Conservation (phyloP, 345 rosid genomes). For the Toxicodendron radicans region DNA sequence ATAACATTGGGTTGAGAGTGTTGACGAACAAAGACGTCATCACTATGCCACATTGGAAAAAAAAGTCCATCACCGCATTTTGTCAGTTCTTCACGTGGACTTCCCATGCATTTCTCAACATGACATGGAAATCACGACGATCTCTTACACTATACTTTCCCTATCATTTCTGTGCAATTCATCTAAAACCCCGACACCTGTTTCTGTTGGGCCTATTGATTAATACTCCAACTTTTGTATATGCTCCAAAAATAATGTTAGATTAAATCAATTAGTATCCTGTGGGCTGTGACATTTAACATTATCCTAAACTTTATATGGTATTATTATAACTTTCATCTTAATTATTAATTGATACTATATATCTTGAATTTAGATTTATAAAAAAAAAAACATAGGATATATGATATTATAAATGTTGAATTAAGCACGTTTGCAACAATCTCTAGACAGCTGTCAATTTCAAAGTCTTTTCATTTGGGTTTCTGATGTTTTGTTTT, state of each 20-base stretch:
- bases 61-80: constrained; percentile 14
- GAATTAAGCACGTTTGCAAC: neutral
- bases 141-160: neutral
- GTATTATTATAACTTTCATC: too few relatives aligned
- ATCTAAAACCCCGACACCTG: neutral
- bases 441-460: neutral
- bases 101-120: constrained; percentile 16
- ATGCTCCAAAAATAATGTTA: too few relatives aligned
- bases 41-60: constrained; percentile 8
- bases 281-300: too few relatives aligned
- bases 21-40: constrained; percentile 24
- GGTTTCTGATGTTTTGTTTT: neutral
- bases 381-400: too few relatives aligned
- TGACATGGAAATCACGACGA: neutral
- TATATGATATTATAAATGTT: too few relatives aligned
- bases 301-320: too few relatives aligned
- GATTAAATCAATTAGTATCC: too few relatives aligned
- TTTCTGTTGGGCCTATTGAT: neutral
- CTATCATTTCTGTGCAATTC: neutral
- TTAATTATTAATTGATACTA: too few relatives aligned
- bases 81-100: constrained; percentile 45
- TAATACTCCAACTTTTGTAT: too few relatives aligned
- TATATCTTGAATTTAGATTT: too few relatives aligned
- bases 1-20: constrained; percentile 18
- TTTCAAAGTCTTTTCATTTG: neutral